A percentile compares a stretch with the other conserved stretches of the same genome.
These are phyloP conservation scores for Cicer judaicum DNA, from an alignment of 306 rosid species.

Conservation along the genomic window DNA sequence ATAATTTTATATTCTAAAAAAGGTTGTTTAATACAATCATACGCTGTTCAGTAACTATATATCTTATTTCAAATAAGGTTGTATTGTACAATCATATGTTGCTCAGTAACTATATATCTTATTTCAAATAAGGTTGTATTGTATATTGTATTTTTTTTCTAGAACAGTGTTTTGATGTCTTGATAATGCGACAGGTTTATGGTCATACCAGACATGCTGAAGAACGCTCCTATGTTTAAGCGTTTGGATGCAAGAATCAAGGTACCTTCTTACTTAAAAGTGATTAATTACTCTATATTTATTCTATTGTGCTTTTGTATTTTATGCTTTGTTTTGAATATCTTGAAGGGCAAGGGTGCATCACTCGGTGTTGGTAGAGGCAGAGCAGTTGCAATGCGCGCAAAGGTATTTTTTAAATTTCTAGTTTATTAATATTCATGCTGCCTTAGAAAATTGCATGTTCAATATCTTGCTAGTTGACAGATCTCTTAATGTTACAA, in stretches of 20 bases:
- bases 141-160: slow-evolving; percentile 8
- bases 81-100: slow-evolving; percentile 11
- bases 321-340: slow-evolving; percentile 38
- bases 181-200: slow-evolving; percentile 68
- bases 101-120: background rate
- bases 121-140: slow-evolving; percentile 9
- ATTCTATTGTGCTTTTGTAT: slow-evolving; percentile 16
- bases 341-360: slow-evolving; percentile 96
- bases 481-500: slow-evolving; percentile 9
- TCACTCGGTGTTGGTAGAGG: slow-evolving; percentile 98
- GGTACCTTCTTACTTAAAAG: slow-evolving; percentile 51
- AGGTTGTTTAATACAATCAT: slow-evolving; percentile 13
- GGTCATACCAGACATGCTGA: slow-evolving; percentile 98
- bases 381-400: slow-evolving; percentile 99
- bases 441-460: background rate
- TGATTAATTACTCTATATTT: slow-evolving; percentile 7
- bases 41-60: background rate
- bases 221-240: slow-evolving; percentile 99
- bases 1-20: slow-evolving; percentile 17
- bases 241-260: slow-evolving; percentile 96
- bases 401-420: slow-evolving; percentile 61
- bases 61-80: slow-evolving; percentile 16
- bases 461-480: background rate
- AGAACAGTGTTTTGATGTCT: slow-evolving; percentile 22
- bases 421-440: background rate